These are phyloP conservation scores for Pseudogymnoascus sp. DNA, from an alignment of 2,329 filamentous ascomycete species.

Conservation along the genomic window DNA sequence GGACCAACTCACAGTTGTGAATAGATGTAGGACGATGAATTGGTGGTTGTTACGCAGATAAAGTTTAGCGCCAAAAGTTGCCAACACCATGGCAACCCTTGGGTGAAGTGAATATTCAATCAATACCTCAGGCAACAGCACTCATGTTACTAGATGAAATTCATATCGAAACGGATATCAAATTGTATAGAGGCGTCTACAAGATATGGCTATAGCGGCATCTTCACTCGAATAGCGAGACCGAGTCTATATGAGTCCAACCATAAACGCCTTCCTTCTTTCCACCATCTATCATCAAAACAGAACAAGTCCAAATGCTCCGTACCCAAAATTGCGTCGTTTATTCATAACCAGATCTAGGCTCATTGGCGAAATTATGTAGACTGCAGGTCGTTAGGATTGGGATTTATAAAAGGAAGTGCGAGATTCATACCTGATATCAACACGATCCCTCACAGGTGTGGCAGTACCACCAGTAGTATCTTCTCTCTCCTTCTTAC, in stretches of 20 bases:
- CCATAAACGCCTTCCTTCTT: conserved; percentile 8
- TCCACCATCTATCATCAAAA: conserved; percentile 11
- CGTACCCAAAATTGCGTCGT: conserved; percentile 8
- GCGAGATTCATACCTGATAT: conserved; percentile 28
- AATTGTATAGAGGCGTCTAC: conserved; percentile 8
- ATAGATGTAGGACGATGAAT: background rate
- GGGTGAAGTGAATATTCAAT: too few relatives aligned
- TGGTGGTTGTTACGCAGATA: background rate
- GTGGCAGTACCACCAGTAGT: conserved; percentile 18
- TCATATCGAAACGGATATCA: conserved; percentile 5
- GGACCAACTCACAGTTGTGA: too few relatives aligned
- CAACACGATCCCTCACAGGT: conserved; percentile 31
- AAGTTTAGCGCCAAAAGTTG: background rate
- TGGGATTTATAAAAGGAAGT: background rate
- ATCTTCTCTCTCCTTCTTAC: conserved; percentile 26
- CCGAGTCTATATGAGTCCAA: conserved; percentile 5
- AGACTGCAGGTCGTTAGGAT: conserved; percentile 20
- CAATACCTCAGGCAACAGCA: background rate
- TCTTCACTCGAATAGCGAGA: conserved; percentile 11
- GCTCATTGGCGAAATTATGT: conserved; percentile 28
- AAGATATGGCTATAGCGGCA: conserved; percentile 7
- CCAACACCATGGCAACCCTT: background rate
- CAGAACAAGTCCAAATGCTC: conserved; percentile 8
- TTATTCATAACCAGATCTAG: conserved; percentile 26
- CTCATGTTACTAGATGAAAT: background rate